A percentile compares a stretch with the other conserved stretches of the same genome.
Conservation (phyloP, 805 yeast genomes). For the Teunomyces aglyptinius region DNA sequence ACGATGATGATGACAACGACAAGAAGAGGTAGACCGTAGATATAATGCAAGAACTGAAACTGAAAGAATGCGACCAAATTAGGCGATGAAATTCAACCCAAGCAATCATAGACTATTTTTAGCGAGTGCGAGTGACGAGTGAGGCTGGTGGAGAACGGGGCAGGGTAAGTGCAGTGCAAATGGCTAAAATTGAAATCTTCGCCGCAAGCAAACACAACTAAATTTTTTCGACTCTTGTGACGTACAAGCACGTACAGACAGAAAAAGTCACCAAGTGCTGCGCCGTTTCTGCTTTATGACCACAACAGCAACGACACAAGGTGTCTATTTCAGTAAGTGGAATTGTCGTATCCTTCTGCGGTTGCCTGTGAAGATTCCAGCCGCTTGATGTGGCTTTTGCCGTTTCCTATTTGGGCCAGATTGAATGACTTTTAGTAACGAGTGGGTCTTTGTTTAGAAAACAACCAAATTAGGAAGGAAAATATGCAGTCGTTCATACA, state of each 20-base stretch:
- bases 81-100: neutral
- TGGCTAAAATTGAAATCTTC: neutral
- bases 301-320: neutral
- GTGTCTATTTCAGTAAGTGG: neutral
- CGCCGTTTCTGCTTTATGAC: neutral
- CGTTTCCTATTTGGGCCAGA: constrained; percentile 1
- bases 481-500: neutral
- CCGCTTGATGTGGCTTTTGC: neutral
- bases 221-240: neutral
- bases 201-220: neutral
- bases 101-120: neutral
- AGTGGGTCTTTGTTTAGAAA: neutral
- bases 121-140: neutral
- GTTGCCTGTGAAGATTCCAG: constrained; percentile 1
- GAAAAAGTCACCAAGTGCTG: neutral
- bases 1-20: constrained; percentile 10
- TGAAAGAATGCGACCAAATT: neutral
- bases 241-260: neutral
- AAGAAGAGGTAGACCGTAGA: neutral
- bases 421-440: constrained; percentile 2
- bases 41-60: neutral
- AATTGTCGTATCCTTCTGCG: neutral
- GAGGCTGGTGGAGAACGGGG: neutral
- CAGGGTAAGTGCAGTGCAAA: neutral
- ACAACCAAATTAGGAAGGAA: neutral